Conservation (phyloP, 2,329 filamentous ascomycete genomes). For the Hirsutella minnesotensis region DNA sequence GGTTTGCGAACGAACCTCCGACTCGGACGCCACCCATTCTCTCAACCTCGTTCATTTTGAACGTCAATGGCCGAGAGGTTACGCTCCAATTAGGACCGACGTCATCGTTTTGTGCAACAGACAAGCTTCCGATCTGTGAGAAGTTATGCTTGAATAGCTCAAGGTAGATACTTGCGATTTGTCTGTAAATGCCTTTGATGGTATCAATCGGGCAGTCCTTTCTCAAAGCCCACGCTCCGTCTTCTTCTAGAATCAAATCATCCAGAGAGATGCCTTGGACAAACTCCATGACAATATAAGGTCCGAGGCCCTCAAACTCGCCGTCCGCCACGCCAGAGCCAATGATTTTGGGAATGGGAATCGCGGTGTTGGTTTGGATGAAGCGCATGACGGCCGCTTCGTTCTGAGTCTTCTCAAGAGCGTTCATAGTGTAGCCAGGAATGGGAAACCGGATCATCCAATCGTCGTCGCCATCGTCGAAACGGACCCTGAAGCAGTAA, state of each 20-base stretch:
- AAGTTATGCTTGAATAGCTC: neutral
- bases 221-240: neutral
- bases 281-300: neutral
- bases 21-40: neutral
- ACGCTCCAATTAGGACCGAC: neutral
- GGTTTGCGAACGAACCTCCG: neutral
- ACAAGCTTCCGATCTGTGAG: neutral
- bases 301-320: neutral
- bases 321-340: neutral
- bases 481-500: neutral
- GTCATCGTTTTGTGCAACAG: neutral
- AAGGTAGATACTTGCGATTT: neutral
- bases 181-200: neutral
- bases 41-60: constrained; percentile 1
- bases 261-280: neutral
- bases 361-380: neutral
- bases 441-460: neutral
- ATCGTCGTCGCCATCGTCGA: neutral
- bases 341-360: neutral
- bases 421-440: neutral
- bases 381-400: constrained; percentile 1
- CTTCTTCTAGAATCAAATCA: neutral
- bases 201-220: neutral
- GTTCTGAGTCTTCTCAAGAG: neutral
- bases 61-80: neutral